These are phyloP conservation scores for Mycena chlorophos DNA, from an alignment of 768 basidiomycete genomes.

Conservation along the genomic window DNA sequence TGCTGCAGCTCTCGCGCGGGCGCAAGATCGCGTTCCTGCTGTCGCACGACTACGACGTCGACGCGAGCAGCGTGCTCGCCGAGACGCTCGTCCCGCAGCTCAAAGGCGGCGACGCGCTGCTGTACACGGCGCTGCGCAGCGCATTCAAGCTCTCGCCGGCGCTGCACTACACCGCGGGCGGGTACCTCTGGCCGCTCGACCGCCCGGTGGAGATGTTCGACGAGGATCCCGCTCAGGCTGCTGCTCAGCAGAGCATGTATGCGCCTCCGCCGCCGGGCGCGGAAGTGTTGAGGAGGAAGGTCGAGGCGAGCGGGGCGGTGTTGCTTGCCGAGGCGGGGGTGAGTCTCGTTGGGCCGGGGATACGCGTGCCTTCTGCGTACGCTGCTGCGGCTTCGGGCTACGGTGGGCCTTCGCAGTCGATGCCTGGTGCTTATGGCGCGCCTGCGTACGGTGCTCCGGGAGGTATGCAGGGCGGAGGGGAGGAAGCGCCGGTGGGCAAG, in stretches of 20 bases:
- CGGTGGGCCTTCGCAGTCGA: slow-evolving; percentile 27
- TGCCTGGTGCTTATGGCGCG: not conserved
- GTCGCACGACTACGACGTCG: slow-evolving; percentile 64
- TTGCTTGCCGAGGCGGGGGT: slow-evolving; percentile 65
- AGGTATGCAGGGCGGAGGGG: slow-evolving; percentile 7
- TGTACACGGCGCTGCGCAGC: slow-evolving; percentile 75
- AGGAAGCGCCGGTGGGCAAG: slow-evolving; percentile 49
- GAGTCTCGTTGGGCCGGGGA: slow-evolving; percentile 31
- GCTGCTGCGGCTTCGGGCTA: slow-evolving; percentile 25
- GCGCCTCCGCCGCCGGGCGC: slow-evolving; percentile 38
- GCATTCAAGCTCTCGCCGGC: slow-evolving; percentile 69
- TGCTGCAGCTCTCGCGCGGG: slow-evolving; percentile 72
- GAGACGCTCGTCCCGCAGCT: slow-evolving; percentile 76
- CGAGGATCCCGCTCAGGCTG: slow-evolving; percentile 32
- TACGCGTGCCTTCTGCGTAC: too few species aligned
- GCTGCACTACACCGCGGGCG: slow-evolving; percentile 80
- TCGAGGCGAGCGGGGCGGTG: slow-evolving; percentile 70
- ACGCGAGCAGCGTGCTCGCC: slow-evolving; percentile 68
- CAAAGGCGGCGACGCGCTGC: slow-evolving; percentile 72
- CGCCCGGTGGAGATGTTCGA: slow-evolving; percentile 63
- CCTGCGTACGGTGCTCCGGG: not conserved
- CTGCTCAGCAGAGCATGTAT: slow-evolving; percentile 22
- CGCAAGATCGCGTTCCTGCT: slow-evolving; percentile 73
- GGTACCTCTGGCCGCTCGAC: slow-evolving; percentile 79
- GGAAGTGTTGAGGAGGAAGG: slow-evolving; percentile 47